Percentiles rank a stretch among this genome's conserved stretches.
Conservation (phyloP, 2,329 filamentous ascomycete genomes). For the Malbranchea zuffiana region DNA sequence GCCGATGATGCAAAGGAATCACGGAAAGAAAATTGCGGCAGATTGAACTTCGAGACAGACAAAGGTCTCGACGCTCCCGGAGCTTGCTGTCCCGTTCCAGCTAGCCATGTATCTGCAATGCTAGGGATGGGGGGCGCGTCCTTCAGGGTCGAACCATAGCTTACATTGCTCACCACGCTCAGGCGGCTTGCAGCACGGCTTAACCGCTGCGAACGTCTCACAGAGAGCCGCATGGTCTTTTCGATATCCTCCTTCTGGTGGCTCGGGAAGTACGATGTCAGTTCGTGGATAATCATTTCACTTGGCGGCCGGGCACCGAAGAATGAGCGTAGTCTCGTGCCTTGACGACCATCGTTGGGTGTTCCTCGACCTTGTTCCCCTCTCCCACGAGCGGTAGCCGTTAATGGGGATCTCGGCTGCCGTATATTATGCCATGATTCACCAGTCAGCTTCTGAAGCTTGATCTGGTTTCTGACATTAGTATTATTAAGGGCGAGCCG, state of each 20-base stretch:
- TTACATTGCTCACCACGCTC: constrained; percentile 86
- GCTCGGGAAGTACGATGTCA: constrained; percentile 95
- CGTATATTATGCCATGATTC: constrained; percentile 78
- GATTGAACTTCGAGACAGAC: constrained; percentile 49
- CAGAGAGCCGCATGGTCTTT: constrained; percentile 83
- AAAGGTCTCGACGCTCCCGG: constrained; percentile 45
- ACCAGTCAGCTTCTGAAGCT: constrained; percentile 80
- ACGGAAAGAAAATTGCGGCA: constrained; percentile 56
- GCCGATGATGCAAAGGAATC: constrained; percentile 84
- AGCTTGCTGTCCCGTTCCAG: constrained; percentile 37
- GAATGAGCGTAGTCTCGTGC: constrained; percentile 48
- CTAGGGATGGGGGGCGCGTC: constrained; percentile 92
- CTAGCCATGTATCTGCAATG: constrained; percentile 88
- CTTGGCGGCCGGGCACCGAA: constrained; percentile 88
- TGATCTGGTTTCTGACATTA: constrained; percentile 70
- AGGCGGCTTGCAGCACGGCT: constrained; percentile 88
- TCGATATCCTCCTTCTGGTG: constrained; percentile 92
- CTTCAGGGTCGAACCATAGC: constrained; percentile 80
- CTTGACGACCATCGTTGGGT: constrained; percentile 25
- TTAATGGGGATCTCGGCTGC: constrained; percentile 70
- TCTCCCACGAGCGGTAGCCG: constrained; percentile 30
- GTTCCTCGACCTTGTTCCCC: constrained; percentile 37
- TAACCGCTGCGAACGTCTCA: constrained; percentile 77
- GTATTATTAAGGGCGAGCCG: constrained; percentile 47
- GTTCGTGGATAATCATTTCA: constrained; percentile 91